Percentiles rank a stretch among this genome's conserved stretches.
Conservation (phyloP, 352 stramenopile species). For the Pythium apleroticum region DNA sequence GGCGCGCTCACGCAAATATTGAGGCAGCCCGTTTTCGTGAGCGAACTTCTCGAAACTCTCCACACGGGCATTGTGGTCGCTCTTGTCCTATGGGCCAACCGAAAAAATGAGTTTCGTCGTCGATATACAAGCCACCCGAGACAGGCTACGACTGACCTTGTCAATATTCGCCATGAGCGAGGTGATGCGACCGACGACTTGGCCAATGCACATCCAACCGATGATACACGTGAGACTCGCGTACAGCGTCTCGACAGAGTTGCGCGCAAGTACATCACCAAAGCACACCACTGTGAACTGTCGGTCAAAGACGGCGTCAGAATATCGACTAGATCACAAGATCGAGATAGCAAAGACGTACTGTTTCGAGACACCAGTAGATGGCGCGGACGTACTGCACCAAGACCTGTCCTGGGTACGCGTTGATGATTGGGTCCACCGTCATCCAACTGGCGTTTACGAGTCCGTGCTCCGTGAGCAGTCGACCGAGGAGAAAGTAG, state of each 20-base stretch:
- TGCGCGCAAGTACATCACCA: slow-evolving; percentile 58
- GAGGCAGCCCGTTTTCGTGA: slow-evolving; percentile 41
- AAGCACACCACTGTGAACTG: slow-evolving; percentile 85
- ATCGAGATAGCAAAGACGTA: too few species aligned
- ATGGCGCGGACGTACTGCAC: slow-evolving; percentile 71
- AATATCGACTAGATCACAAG: too few species aligned
- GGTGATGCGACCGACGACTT: slow-evolving; percentile 69
- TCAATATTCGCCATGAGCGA: slow-evolving; percentile 66
- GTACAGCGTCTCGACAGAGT: slow-evolving; percentile 55
- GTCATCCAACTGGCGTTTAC: slow-evolving; percentile 49
- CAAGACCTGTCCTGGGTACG: slow-evolving; percentile 41
- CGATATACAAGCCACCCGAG: background rate
- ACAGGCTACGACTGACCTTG: slow-evolving; percentile 19
- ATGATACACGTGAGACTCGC: slow-evolving; percentile 60
- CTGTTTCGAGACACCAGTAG: slow-evolving; percentile 73
- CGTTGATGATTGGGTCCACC: slow-evolving; percentile 43
- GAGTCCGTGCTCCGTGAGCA: slow-evolving; percentile 13
- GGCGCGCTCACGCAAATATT: slow-evolving; percentile 42
- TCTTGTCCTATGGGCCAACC: slow-evolving; percentile 26
- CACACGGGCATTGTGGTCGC: slow-evolving; percentile 43
- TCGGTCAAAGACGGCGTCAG: background rate
- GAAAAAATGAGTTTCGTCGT: background rate
- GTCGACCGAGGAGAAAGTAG: slow-evolving; percentile 28
- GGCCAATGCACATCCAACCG: slow-evolving; percentile 73
- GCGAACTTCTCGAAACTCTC: slow-evolving; percentile 73